Base-by-base conservation (phyloP, 1,139 yeast genomes). In the Pichia sp. region DNA sequence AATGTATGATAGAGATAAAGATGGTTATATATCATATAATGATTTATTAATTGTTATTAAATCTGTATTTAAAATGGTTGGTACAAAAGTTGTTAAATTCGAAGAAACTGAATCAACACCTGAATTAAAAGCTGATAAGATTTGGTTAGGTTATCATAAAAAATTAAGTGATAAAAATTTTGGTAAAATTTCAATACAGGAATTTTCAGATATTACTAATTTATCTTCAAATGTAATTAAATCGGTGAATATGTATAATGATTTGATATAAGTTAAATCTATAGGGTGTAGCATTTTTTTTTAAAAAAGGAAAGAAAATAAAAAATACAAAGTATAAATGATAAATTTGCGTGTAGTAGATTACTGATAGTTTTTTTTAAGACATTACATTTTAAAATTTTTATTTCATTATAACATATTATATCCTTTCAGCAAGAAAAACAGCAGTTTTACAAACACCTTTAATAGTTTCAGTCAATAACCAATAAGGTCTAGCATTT, bases 21-120 rank as follows among this genome's bases (percentile, higher is more conserved):
- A 82, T 56, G 97, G 96, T 1, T 74, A 72, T 56, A 77, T 94
- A 51, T 73, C 79, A 34, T 87, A 83, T 64, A 76, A 78, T 36
- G 97, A 92, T 63, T 79, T 92, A 79, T 71, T 88, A 50, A 72
- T 79, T 4, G 88, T 94, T 40, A 86, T 90, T 7, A 73, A 76
- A 32, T 86, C 97, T 31, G 87, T 92, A 37, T 92, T 92, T 66
- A 86, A 86, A 66, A 89, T 94, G 97, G 85, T 92, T 50, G 99
- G 98, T 0, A 77, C 90, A 2, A 90, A 90, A 95, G 54, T 58
- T n/a, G 96, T 90, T 53, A 81, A 83, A 54, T 73, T 90, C 47
- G 89, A 90, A 7, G 92, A 82, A n/a, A 96, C 89, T 62, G 97
- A 90, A 60, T 79, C 81, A 45, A 89, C 97, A 0, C 98, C 98